phyloP scores from a whole-genome alignment of 2,329 filamentous ascomycete species.

The Aphanoascus verrucosus region DNA sequence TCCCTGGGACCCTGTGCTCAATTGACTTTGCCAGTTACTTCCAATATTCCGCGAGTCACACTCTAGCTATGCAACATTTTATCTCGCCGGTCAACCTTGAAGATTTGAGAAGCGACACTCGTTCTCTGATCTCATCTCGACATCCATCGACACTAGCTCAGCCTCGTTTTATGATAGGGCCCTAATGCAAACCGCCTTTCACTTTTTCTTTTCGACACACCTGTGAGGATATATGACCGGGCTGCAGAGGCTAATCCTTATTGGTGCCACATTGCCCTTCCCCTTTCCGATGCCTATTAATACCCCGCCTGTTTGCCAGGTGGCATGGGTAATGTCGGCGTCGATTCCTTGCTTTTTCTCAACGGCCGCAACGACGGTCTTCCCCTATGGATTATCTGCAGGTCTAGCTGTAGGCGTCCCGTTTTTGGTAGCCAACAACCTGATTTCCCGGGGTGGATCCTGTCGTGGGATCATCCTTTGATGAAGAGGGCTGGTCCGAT shows the following conservation, averaged over 20 bases:
- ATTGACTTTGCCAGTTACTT: not conserved
- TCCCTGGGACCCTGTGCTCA: constrained; percentile 1
- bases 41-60: not conserved
- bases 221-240: not conserved
- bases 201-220: not conserved
- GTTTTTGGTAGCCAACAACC: constrained; percentile 9
- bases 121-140: not conserved
- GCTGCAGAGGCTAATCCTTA: constrained; percentile 1
- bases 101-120: constrained; percentile 10
- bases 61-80: not conserved
- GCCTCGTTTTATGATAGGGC: constrained; percentile 1
- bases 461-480: not conserved
- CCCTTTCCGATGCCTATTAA: constrained; percentile 1
- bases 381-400: not conserved
- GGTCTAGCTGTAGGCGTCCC: constrained; percentile 2
- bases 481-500: not conserved
- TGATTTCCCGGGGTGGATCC: not conserved
- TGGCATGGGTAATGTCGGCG: constrained; percentile 10
- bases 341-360: not conserved
- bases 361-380: not conserved
- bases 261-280: constrained; percentile 16
- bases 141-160: not conserved
- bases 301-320: constrained; percentile 16
- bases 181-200: not conserved
- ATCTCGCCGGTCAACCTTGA: not conserved